These are phyloP conservation scores for Mucor sp. DNA, from an alignment of 371 early-diverging fungal species.

Conservation along the genomic window DNA sequence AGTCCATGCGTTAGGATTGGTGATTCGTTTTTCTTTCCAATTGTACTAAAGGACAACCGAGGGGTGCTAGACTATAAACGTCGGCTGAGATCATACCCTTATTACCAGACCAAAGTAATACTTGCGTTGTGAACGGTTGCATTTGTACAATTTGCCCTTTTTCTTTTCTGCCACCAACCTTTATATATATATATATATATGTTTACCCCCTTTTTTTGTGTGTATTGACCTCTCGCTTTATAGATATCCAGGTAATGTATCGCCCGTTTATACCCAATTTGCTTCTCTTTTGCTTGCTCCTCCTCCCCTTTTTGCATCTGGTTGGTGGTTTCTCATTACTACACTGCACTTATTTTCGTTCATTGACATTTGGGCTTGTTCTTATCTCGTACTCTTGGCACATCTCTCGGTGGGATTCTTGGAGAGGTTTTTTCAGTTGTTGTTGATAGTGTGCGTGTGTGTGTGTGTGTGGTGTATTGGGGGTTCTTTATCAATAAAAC, in stretches of 20 bases:
- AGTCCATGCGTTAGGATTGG: conserved; percentile 13
- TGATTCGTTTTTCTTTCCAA: conserved; percentile 5
- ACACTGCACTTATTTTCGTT: conserved; percentile 2
- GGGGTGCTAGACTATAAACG: conserved; percentile 27
- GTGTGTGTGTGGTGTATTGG: neutral
- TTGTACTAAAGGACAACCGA: conserved; percentile 29
- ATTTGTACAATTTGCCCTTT: conserved; percentile 4
- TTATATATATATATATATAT: neutral
- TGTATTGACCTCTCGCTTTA: neutral
- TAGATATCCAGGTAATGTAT: conserved; percentile 7
- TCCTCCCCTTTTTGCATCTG: neutral
- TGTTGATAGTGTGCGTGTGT: neutral
- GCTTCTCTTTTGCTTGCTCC: neutral
- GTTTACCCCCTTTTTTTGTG: neutral
- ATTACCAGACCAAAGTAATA: conserved; percentile 49
- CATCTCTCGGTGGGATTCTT: conserved; percentile 18
- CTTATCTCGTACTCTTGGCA: neutral
- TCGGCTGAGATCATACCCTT: conserved; percentile 50
- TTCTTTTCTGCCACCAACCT: neutral
- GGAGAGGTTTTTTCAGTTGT: neutral
- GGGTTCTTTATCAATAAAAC: too few relatives aligned
- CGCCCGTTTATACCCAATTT: neutral
- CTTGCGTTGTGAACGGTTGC: conserved; percentile 45
- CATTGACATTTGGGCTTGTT: conserved; percentile 18
- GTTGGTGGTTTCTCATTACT: conserved; percentile 10